These are phyloP conservation scores for Blastobotrys attinorum DNA, from an alignment of 805 yeast genomes.

Conservation along the genomic window DNA sequence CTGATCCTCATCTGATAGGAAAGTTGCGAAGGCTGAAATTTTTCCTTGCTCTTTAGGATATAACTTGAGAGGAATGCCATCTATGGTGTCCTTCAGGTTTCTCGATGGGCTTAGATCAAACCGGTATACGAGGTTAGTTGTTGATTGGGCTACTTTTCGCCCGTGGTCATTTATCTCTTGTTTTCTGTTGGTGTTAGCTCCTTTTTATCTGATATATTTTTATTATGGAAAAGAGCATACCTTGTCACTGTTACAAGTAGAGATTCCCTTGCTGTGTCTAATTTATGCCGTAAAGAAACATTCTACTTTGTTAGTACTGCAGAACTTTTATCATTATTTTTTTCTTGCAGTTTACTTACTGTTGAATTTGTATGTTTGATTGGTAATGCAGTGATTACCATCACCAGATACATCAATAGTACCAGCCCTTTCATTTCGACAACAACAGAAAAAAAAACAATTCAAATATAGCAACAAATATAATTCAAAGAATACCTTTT, in stretches of 20 bases:
- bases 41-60: slow-evolving; percentile 7
- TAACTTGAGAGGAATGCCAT: slow-evolving; percentile 15
- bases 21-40: slow-evolving; percentile 13
- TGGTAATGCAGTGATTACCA: no score
- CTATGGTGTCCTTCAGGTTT: slow-evolving; percentile 8
- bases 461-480: no score
- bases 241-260: background rate
- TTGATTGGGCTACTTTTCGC: background rate
- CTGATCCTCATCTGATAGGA: slow-evolving; percentile 13
- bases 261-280: background rate
- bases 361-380: no score
- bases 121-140: background rate
- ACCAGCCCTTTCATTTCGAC: no score
- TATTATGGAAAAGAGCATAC: no score
- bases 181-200: no score
- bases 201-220: no score
- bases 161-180: background rate
- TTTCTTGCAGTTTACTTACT: no score
- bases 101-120: slow-evolving; percentile 11
- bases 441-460: no score
- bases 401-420: no score
- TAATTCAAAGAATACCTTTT: no score
- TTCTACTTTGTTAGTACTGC: background rate
- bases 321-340: no score
- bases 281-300: background rate